phyloP scores from a whole-genome alignment of 106 monocot genomes.

The Triglochin maritima region DNA sequence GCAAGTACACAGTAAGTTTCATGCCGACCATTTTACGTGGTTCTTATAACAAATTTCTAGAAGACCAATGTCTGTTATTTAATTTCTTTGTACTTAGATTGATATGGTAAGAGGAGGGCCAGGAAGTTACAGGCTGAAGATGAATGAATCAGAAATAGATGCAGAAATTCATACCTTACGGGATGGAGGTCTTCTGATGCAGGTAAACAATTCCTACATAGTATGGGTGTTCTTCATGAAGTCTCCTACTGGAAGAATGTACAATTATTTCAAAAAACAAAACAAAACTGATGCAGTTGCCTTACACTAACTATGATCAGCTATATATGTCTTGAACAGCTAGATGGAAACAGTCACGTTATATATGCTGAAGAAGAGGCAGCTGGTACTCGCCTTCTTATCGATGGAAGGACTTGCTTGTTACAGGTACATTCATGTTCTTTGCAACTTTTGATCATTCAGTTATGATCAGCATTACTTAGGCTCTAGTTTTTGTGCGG shows the following conservation, averaged over 20 bases:
- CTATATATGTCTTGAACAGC: slow-evolving; percentile 27
- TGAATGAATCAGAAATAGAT: slow-evolving; percentile 83
- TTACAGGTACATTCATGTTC: slow-evolving; percentile 52
- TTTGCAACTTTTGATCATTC: background rate
- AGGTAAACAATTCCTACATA: slow-evolving; percentile 34
- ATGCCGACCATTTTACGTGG: too few species aligned
- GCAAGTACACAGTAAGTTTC: slow-evolving; percentile 82
- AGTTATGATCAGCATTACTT: too few species aligned
- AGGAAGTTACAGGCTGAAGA: slow-evolving; percentile 79
- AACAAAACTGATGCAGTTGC: background rate
- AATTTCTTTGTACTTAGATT: slow-evolving; percentile 35
- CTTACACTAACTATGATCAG: background rate
- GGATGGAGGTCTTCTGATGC: slow-evolving; percentile 97
- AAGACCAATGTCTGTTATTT: background rate
- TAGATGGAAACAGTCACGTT: slow-evolving; percentile 97
- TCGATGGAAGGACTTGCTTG: slow-evolving; percentile 97
- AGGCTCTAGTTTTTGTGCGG: too few species aligned
- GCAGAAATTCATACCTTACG: slow-evolving; percentile 93
- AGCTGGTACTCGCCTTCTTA: slow-evolving; percentile 96
- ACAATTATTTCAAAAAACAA: background rate
- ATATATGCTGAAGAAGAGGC: slow-evolving; percentile 99
- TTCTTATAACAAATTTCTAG: too few species aligned
- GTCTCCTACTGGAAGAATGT: background rate
- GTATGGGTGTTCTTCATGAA: background rate
- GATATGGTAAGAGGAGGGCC: slow-evolving; percentile 90